Conservation (phyloP, 768 basidiomycete genomes). For the Leucocoprinus sp. region DNA sequence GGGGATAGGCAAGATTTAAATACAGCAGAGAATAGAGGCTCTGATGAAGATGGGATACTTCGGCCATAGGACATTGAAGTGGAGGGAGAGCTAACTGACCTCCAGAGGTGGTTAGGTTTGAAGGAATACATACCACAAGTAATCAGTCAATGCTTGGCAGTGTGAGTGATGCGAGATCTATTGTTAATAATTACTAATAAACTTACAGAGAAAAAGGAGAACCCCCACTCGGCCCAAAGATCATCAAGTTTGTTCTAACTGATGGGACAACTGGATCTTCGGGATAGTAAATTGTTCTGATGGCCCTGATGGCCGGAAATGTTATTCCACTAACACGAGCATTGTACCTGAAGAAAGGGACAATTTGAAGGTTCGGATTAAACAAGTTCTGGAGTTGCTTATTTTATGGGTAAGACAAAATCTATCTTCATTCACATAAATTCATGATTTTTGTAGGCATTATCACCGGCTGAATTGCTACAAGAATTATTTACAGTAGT, state of each 20-base stretch:
- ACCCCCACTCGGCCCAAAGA: neutral
- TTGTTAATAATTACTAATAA: too few relatives aligned
- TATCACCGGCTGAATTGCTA: too few relatives aligned
- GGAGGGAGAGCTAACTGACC: neutral
- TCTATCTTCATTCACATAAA: too few relatives aligned
- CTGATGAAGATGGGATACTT: neutral
- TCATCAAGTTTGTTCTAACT: neutral
- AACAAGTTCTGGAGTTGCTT: too few relatives aligned
- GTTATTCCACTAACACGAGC: too few relatives aligned
- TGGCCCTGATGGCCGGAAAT: too few relatives aligned
- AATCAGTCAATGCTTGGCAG: neutral
- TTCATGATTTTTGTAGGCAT: too few relatives aligned
- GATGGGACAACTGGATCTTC: slow-evolving; percentile 1
- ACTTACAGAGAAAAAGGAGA: neutral
- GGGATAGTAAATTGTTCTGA: neutral
- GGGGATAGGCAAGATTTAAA: neutral
- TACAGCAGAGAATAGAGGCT: neutral
- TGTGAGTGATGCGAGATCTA: too few relatives aligned
- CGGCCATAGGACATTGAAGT: neutral
- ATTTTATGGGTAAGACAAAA: too few relatives aligned
- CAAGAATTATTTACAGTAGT: too few relatives aligned
- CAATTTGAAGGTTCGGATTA: too few relatives aligned
- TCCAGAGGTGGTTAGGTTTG: neutral
- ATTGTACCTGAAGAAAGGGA: too few relatives aligned
- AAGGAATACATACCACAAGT: neutral